phyloP scores from a whole-genome alignment of 768 basidiomycete genomes.

The Fistulinella prunicolor region DNA sequence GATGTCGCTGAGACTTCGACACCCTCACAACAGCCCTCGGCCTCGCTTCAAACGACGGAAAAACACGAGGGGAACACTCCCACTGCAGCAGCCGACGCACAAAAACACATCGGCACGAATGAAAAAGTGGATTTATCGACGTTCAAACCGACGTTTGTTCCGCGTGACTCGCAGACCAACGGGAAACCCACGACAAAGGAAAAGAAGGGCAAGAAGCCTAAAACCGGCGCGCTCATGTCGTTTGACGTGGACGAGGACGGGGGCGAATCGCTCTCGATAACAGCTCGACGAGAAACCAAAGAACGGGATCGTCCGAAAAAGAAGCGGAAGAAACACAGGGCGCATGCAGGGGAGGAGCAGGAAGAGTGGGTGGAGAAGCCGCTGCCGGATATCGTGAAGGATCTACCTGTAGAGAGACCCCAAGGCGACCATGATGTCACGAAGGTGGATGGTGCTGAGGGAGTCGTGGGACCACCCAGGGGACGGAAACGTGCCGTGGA shows the following conservation, averaged over 20 bases:
- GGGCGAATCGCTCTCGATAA: conserved; percentile 33
- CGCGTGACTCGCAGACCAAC: conserved; percentile 40
- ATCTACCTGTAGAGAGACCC: conserved; percentile 20
- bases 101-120: too few species aligned
- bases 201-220: conserved; percentile 47
- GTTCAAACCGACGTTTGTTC: conserved; percentile 88
- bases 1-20: conserved; percentile 2
- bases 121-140: conserved; percentile 54
- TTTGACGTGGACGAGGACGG: conserved; percentile 75
- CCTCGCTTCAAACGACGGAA: conserved; percentile 2
- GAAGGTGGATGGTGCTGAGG: conserved; percentile 16
- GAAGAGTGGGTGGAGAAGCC: conserved; percentile 73
- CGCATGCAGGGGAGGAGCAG: conserved; percentile 39
- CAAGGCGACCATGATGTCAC: conserved; percentile 7
- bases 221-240: conserved; percentile 54
- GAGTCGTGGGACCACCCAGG: conserved; percentile 24
- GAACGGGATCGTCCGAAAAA: conserved; percentile 39
- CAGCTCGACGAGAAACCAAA: conserved; percentile 32
- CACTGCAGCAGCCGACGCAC: conserved; percentile 1
- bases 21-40: conserved; percentile 10
- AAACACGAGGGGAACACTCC: not conserved
- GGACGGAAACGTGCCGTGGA: conserved; percentile 73
- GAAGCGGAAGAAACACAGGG: conserved; percentile 40
- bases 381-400: conserved; percentile 47
- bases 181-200: conserved; percentile 45